phyloP scores from a whole-genome alignment of 441 rosid genomes.

The Pelargonium cotyledonis region DNA sequence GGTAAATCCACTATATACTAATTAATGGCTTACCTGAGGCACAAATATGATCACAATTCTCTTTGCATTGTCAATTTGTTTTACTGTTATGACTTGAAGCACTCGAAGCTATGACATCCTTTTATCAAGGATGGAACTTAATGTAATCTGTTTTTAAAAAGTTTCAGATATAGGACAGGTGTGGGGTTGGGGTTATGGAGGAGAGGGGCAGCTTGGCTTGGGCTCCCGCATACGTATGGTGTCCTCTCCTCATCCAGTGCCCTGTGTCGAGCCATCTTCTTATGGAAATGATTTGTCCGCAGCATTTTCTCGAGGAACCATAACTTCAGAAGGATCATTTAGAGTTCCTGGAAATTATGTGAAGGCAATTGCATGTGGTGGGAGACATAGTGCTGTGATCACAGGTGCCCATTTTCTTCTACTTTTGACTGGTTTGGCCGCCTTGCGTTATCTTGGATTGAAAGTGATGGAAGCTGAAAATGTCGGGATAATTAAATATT shows the following conservation, averaged over 20 bases:
- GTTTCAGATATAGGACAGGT: constrained; percentile 94
- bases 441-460: not conserved
- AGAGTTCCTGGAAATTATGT: constrained; percentile 7
- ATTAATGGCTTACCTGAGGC: not conserved
- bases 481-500: too few relatives aligned
- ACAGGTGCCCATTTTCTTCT: not conserved
- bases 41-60: constrained; percentile 16
- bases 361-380: constrained; percentile 8
- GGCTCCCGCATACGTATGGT: constrained; percentile 88
- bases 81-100: constrained; percentile 11
- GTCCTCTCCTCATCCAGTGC: constrained; percentile 85
- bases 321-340: not conserved
- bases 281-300: not conserved
- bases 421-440: not conserved
- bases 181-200: constrained; percentile 99
- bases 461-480: too few relatives aligned
- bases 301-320: constrained; percentile 1
- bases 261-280: constrained; percentile 41
- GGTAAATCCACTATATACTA: constrained; percentile 34
- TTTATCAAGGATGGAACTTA: constrained; percentile 21
- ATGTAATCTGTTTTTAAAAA: constrained; percentile 33
- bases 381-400: constrained; percentile 6
- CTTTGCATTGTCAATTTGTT: constrained; percentile 29
- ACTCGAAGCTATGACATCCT: constrained; percentile 20
- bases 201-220: constrained; percentile 98